Percentiles rank a stretch among this genome's conserved stretches.
phyloP scores from a whole-genome alignment of 1,284 basidiomycete genomes.

The Pterulicium gracile region DNA sequence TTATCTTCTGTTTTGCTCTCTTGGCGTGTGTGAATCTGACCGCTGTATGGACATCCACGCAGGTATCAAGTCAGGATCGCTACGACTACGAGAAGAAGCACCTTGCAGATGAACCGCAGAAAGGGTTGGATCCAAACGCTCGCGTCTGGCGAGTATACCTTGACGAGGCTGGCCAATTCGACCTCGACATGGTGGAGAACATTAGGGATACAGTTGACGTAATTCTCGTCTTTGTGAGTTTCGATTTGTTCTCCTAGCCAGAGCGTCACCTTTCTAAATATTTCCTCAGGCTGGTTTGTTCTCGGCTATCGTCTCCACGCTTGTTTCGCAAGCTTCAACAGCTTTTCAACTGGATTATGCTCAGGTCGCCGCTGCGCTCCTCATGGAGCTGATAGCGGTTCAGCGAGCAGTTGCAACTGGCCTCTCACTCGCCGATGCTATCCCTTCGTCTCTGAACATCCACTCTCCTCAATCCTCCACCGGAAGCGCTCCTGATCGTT shows the following conservation, averaged over 20 bases:
- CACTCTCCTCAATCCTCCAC: neutral
- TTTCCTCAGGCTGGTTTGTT: neutral
- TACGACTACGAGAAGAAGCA: constrained; percentile 3
- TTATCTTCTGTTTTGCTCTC: too few relatives aligned
- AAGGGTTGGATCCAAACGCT: constrained; percentile 3
- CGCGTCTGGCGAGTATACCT: constrained; percentile 1
- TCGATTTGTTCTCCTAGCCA: too few relatives aligned
- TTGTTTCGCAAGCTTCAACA: neutral
- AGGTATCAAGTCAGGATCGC: too few relatives aligned
- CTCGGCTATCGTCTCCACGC: constrained; percentile 1
- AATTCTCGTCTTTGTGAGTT: constrained; percentile 5
- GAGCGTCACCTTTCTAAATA: too few relatives aligned
- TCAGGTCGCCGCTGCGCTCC: neutral
- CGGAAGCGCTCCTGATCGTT: neutral
- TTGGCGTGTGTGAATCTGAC: too few relatives aligned
- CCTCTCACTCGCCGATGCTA: neutral
- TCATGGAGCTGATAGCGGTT: neutral
- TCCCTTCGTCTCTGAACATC: neutral
- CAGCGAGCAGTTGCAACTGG: neutral
- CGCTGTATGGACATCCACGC: too few relatives aligned
- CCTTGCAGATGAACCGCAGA: neutral
- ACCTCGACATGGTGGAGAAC: constrained; percentile 2
- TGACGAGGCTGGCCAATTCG: neutral
- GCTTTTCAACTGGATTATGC: neutral
- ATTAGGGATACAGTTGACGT: constrained; percentile 2